A percentile compares a stretch with the other conserved stretches of the same genome.
Evolutionary conservation across 2,329 filamentous ascomycete species (phyloP).

Genomic region (Talaromyces sp.): DNA sequence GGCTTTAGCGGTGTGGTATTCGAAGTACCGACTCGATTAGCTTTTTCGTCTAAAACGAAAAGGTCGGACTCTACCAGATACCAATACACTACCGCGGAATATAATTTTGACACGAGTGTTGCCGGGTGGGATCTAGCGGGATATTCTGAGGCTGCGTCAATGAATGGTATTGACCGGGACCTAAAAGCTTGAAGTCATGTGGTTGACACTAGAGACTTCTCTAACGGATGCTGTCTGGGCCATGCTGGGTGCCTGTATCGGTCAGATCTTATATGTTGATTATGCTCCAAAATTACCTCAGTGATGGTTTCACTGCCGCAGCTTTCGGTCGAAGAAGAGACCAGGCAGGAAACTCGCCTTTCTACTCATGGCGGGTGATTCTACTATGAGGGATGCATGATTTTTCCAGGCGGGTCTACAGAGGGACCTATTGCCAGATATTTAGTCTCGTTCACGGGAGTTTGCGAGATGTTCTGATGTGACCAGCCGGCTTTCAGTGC

Average conservation of each 20-base stretch:
- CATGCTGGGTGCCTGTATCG: background rate
- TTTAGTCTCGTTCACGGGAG: background rate
- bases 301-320: background rate
- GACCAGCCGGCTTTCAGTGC: background rate
- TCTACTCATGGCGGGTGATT: background rate
- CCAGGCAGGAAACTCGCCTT: background rate
- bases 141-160: no score
- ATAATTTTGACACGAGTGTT: background rate
- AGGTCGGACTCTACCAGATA: background rate
- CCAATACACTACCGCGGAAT: background rate
- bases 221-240: background rate
- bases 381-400: background rate
- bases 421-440: background rate
- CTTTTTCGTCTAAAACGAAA: background rate
- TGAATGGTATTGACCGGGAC: background rate
- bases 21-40: background rate
- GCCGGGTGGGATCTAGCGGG: background rate
- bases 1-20: background rate
- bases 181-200: background rate
- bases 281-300: background rate
- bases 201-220: background rate
- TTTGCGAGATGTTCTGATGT: background rate
- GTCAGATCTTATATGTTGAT: background rate
- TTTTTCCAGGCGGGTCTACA: background rate
- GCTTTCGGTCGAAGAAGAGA: background rate